Conservation (phyloP, 1,139 yeast genomes). For the Blastobotrys aristatus region DNA sequence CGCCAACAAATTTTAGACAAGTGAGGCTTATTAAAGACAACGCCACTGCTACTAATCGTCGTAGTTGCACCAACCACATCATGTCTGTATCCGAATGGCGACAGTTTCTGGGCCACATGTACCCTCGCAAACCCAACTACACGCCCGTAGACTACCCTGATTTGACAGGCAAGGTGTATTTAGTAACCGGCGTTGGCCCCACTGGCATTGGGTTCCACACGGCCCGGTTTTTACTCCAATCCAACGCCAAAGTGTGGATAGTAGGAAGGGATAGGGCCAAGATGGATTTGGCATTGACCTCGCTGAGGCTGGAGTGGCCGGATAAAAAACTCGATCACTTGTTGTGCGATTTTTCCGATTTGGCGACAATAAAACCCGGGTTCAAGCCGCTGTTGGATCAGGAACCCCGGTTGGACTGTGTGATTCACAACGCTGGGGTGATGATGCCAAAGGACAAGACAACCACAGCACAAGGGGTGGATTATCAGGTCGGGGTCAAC, state of each 20-base stretch:
- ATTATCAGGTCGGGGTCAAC: conserved; percentile 48
- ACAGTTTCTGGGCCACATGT: conserved; percentile 11
- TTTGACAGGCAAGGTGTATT: conserved; percentile 36
- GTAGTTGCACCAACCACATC: no score
- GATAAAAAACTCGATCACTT: conserved; percentile 25
- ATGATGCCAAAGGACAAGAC: conserved; percentile 5
- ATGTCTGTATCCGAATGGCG: conserved; percentile 5
- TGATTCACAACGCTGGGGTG: conserved; percentile 25
- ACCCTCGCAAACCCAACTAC: conserved; percentile 28
- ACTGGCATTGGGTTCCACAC: conserved; percentile 30
- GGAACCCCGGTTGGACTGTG: conserved; percentile 29
- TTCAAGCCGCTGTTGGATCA: conserved; percentile 33
- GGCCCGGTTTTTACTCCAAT: conserved; percentile 21
- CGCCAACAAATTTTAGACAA: neutral
- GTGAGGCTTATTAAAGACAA: no score
- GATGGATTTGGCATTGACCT: conserved; percentile 36
- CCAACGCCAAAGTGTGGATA: conserved; percentile 36
- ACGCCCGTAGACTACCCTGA: conserved; percentile 42
- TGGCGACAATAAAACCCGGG: conserved; percentile 43
- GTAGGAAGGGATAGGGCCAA: conserved; percentile 39
- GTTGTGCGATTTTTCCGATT: conserved; percentile 42
- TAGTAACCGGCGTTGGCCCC: conserved; percentile 33
- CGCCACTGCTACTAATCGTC: no score
- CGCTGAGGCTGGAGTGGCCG: conserved; percentile 29
- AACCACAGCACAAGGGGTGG: conserved; percentile 44